phyloP scores from a whole-genome alignment of 352 stramenopile species.

The Halophytophthora batemanensis region DNA sequence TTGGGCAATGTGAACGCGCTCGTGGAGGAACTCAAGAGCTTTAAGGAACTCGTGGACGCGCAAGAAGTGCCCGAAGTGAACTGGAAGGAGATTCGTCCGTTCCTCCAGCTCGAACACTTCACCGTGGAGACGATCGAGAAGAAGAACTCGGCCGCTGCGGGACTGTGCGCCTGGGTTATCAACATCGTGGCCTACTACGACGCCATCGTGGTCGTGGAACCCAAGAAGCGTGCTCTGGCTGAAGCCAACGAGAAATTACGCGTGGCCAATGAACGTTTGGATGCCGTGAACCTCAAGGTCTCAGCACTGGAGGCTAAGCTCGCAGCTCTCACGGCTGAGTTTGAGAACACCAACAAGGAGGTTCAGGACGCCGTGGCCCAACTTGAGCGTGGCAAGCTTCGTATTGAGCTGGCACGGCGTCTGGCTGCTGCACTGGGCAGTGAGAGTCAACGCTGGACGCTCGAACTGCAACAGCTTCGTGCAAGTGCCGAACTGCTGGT shows the following conservation, averaged over 20 bases:
- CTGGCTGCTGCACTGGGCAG: constrained; percentile 90
- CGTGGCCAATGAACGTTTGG: constrained; percentile 84
- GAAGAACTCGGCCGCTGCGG: constrained; percentile 77
- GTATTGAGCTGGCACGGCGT: constrained; percentile 91
- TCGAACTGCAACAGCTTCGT: constrained; percentile 81
- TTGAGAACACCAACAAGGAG: constrained; percentile 84
- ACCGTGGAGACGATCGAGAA: constrained; percentile 81
- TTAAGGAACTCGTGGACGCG: constrained; percentile 66
- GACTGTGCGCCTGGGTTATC: constrained; percentile 80
- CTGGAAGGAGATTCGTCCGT: constrained; percentile 81
- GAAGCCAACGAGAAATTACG: constrained; percentile 79
- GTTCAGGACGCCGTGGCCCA: constrained; percentile 88
- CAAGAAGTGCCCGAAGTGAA: constrained; percentile 70
- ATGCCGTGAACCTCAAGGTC: constrained; percentile 88
- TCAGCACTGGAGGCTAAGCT: constrained; percentile 87
- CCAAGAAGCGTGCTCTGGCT: constrained; percentile 86
- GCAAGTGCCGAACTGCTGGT: constrained; percentile 73
- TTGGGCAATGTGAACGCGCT: constrained; percentile 92
- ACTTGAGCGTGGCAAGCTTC: constrained; percentile 81
- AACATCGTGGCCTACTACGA: constrained; percentile 95
- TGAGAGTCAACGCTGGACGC: constrained; percentile 91
- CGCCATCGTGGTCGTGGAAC: constrained; percentile 92
- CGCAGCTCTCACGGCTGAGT: constrained; percentile 69
- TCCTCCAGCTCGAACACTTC: constrained; percentile 77
- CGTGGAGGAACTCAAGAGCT: constrained; percentile 89